Conservation (phyloP, 2,329 filamentous ascomycete genomes). For the Hymenoscyphus fraxineus region DNA sequence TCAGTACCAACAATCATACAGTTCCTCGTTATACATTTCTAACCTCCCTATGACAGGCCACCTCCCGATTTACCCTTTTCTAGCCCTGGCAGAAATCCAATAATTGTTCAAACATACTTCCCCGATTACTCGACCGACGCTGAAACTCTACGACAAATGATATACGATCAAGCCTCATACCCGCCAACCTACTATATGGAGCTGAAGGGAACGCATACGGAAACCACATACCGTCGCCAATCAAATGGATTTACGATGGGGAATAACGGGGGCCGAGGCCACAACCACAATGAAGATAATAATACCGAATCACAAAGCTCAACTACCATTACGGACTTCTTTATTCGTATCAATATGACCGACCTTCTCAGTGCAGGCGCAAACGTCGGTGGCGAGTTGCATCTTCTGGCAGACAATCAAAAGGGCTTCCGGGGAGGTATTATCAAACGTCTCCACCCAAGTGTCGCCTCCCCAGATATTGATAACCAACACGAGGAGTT, state of each 20-base stretch:
- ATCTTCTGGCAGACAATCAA: conserved; percentile 54
- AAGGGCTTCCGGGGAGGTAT: conserved; percentile 62
- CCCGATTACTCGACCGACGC: conserved; percentile 27
- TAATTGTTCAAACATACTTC: conserved; percentile 28
- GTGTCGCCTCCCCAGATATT: conserved; percentile 32
- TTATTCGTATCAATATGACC: conserved; percentile 55
- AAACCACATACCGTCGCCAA: conserved; percentile 23
- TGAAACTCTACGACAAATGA: conserved; percentile 26
- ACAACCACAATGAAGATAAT: conserved; percentile 31
- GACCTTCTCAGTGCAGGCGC: conserved; percentile 51
- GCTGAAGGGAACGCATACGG: conserved; percentile 34
- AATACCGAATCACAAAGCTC: conserved; percentile 41
- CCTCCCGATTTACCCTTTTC: conserved; percentile 25
- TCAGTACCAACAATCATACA: background rate
- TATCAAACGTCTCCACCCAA: conserved; percentile 47
- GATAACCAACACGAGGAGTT: conserved; percentile 15
- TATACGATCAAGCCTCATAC: conserved; percentile 28
- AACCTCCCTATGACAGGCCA: background rate
- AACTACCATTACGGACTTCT: conserved; percentile 55
- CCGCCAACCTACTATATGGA: conserved; percentile 29
- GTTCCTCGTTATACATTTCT: background rate
- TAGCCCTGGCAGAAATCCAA: conserved; percentile 19
- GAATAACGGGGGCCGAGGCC: background rate
- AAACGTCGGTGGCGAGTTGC: conserved; percentile 40
- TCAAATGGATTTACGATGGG: conserved; percentile 1